A percentile compares a stretch with the other conserved stretches of the same genome.
Conservation (phyloP, 2,329 filamentous ascomycete genomes). For the Trichoderma arundinaceum region DNA sequence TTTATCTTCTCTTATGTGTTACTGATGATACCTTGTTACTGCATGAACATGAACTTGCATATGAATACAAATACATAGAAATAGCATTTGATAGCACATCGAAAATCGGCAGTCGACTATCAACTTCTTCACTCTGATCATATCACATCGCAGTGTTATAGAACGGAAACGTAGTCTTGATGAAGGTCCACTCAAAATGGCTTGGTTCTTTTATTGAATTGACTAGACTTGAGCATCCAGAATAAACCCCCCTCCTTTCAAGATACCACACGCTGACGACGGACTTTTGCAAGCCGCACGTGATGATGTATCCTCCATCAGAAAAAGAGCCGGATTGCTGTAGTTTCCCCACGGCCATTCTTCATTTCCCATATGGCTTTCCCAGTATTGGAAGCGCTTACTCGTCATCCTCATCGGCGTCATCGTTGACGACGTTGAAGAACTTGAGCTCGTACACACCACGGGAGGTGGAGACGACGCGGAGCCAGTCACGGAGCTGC, state of each 20-base stretch:
- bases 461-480: slow-evolving; percentile 96
- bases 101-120: not conserved
- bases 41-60: not conserved
- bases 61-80: slow-evolving; percentile 1
- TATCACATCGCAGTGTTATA: not conserved
- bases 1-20: not conserved
- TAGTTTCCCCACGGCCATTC: not conserved
- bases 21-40: slow-evolving; percentile 17
- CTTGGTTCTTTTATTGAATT: slow-evolving; percentile 39
- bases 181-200: slow-evolving; percentile 37
- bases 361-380: slow-evolving; percentile 14
- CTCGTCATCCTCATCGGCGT: slow-evolving; percentile 97
- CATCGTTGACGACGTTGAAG: slow-evolving; percentile 99
- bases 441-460: slow-evolving; percentile 99
- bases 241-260: not conserved
- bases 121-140: not conserved
- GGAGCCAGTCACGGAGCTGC: slow-evolving; percentile 99
- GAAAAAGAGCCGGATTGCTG: not conserved
- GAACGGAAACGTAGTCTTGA: not conserved
- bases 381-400: slow-evolving; percentile 61
- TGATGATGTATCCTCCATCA: slow-evolving; percentile 8
- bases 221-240: slow-evolving; percentile 8
- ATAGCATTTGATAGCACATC: not conserved
- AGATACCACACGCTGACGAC: slow-evolving; percentile 23
- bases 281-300: slow-evolving; percentile 1